Evolutionary conservation across 352 stramenopile species (phyloP).

Genomic region (Aphanomyces astaci): DNA sequence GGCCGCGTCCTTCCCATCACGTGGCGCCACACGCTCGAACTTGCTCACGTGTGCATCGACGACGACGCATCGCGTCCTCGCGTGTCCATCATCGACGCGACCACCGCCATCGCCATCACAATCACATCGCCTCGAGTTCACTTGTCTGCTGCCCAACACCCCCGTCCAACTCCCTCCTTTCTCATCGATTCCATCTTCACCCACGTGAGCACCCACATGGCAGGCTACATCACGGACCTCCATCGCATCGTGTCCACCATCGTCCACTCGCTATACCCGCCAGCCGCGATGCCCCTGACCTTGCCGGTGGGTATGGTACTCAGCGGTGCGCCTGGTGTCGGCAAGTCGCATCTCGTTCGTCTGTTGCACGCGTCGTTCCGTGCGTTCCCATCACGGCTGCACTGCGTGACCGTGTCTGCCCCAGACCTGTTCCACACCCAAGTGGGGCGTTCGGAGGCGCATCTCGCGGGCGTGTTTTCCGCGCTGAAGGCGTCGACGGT

Average conservation of each 20-base stretch:
- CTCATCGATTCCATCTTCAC: not conserved
- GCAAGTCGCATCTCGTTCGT: slow-evolving; percentile 41
- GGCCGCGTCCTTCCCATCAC: slow-evolving; percentile 28
- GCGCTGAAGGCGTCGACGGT: slow-evolving; percentile 30
- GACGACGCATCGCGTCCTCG: not conserved
- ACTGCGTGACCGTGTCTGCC: slow-evolving; percentile 55
- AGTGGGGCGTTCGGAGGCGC: slow-evolving; percentile 84
- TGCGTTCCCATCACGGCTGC: slow-evolving; percentile 23
- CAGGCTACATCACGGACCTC: not conserved
- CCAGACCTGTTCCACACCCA: slow-evolving; percentile 93
- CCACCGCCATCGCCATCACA: not conserved
- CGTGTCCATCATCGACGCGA: not conserved
- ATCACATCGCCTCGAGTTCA: not conserved
- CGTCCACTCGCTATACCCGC: not conserved
- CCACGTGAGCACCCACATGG: not conserved
- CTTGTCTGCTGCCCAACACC: slow-evolving; percentile 23
- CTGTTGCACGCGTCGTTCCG: not conserved
- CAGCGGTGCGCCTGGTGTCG: slow-evolving; percentile 57
- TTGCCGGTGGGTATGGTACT: slow-evolving; percentile 47
- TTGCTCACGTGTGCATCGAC: slow-evolving; percentile 32
- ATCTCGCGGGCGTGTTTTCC: slow-evolving; percentile 60
- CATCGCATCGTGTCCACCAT: slow-evolving; percentile 1
- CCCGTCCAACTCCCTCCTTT: not conserved
- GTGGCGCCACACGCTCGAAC: slow-evolving; percentile 42
- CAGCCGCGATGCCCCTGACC: not conserved